A percentile compares a stretch with the other conserved stretches of the same genome.
phyloP scores from a whole-genome alignment of 352 stramenopile genomes.

The Globisporangium spiculum region DNA sequence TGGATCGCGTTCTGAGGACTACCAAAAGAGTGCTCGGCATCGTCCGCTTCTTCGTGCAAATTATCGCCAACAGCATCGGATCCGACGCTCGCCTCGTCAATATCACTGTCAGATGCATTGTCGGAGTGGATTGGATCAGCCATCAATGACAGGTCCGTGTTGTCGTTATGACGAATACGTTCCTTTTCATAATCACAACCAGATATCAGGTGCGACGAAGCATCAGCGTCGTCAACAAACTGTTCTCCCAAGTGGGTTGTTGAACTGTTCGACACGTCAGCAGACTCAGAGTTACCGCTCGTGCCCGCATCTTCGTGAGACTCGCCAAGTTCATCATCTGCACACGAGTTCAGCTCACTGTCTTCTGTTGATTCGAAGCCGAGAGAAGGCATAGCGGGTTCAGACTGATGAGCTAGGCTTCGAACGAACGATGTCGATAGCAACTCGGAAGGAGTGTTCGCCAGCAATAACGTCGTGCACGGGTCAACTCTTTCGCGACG shows the following conservation, averaged over 20 bases:
- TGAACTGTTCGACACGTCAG: background rate
- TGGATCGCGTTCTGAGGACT: background rate
- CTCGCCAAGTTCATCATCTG: background rate
- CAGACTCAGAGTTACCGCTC: background rate
- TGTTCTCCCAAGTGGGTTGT: background rate
- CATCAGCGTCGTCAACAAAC: background rate
- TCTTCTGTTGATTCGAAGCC: background rate
- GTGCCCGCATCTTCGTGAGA: background rate
- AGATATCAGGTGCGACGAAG: background rate
- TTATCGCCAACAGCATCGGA: background rate
- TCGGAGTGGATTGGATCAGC: background rate
- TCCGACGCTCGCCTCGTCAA: background rate
- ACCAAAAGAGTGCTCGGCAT: background rate
- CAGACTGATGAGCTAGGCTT: background rate
- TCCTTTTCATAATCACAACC: background rate
- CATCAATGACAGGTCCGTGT: background rate
- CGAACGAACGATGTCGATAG: constrained; percentile 2
- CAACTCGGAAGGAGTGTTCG: background rate
- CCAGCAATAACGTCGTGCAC: constrained; percentile 1
- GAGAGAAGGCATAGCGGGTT: background rate
- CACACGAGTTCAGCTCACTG: background rate
- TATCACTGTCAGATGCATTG: background rate
- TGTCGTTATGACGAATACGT: background rate
- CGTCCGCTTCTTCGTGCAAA: background rate
- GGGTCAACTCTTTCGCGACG: background rate